A percentile compares a stretch with the other conserved stretches of the same genome.
phyloP scores from a whole-genome alignment of 768 basidiomycete species.

The Lentinula guzmanii region DNA sequence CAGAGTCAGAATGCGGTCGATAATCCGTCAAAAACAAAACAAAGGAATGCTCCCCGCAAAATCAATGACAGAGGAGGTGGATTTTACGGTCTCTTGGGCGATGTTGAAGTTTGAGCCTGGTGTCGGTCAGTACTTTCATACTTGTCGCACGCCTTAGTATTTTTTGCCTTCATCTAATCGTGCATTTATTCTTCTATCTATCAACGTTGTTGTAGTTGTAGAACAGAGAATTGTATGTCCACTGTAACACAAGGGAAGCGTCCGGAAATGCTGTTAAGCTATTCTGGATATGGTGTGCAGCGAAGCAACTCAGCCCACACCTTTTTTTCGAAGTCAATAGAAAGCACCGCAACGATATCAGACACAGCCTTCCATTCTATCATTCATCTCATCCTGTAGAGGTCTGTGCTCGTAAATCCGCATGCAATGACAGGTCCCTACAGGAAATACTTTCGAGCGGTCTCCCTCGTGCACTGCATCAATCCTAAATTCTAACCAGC shows the following conservation, averaged over 20 bases:
- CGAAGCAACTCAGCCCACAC: too few relatives aligned
- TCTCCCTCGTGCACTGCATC: neutral
- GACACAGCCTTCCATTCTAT: too few relatives aligned
- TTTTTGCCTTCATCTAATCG: neutral
- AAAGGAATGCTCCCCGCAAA: slow-evolving; percentile 9
- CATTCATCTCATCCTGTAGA: too few relatives aligned
- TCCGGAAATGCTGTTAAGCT: too few relatives aligned
- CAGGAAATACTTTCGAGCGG: neutral
- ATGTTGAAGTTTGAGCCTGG: slow-evolving; percentile 10
- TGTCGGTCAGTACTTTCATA: neutral
- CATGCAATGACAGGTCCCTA: neutral
- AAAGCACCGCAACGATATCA: too few relatives aligned
- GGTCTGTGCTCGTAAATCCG: too few relatives aligned
- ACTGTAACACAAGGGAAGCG: too few relatives aligned
- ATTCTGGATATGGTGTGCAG: too few relatives aligned
- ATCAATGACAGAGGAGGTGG: slow-evolving; percentile 18
- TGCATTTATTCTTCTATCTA: neutral
- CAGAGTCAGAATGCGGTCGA: neutral
- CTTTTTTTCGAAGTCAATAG: too few relatives aligned
- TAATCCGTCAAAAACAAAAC: neutral
- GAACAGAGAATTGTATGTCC: neutral
- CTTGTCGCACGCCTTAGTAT: neutral
- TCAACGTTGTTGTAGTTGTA: neutral
- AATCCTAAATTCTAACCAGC: too few relatives aligned
- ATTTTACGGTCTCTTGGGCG: slow-evolving; percentile 13